phyloP scores from a whole-genome alignment of 108 stramenopile genomes.

The Cyclotella baltica region DNA sequence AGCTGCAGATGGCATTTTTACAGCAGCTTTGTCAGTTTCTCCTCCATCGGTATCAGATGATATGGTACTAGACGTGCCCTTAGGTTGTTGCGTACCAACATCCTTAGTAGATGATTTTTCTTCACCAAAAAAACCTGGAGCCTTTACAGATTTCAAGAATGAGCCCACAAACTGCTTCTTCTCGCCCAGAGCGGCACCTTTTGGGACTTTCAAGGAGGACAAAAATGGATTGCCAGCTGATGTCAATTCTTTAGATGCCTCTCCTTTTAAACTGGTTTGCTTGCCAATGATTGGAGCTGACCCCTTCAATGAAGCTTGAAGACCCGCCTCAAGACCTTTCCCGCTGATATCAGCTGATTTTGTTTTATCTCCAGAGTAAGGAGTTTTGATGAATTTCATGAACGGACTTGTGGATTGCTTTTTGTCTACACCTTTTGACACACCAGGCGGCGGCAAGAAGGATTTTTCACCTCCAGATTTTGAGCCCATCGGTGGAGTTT shows the following conservation, averaged over 20 bases:
- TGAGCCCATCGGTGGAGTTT: no score
- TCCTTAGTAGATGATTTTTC: no score
- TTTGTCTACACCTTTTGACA: not conserved
- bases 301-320: not conserved
- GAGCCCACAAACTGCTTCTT: slow-evolving; percentile 7
- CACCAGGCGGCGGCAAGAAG: not conserved
- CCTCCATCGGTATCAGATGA: not conserved
- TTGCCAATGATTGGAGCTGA: no score
- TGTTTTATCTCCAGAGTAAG: not conserved
- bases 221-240: not conserved
- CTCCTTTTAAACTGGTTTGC: not conserved
- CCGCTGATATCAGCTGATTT: not conserved
- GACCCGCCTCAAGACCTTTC: no score
- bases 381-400: slow-evolving; percentile 1
- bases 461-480: no score
- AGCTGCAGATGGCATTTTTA: no score
- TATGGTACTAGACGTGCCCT: not conserved
- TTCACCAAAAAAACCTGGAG: not conserved
- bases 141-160: not conserved
- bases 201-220: not conserved
- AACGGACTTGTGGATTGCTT: not conserved
- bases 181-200: not conserved
- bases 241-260: not conserved
- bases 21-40: not conserved
- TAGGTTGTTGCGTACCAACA: no score